Base-by-base conservation (phyloP, 352 stramenopile species). In the Globisporangium nunn region DNA sequence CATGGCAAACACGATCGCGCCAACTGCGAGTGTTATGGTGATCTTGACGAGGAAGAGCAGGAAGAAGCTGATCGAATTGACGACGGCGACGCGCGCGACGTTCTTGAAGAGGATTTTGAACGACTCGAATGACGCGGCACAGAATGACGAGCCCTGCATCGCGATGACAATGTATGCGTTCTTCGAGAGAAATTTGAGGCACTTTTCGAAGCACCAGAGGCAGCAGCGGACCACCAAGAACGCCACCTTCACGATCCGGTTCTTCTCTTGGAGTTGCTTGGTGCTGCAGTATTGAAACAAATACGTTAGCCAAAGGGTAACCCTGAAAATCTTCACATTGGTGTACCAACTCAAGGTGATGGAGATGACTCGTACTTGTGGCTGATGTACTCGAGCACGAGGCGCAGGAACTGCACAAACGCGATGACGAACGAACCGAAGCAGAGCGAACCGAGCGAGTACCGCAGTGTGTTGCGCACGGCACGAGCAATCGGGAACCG, bases 371-470 rank as follows among this genome's bases (percentile, higher is more conserved):
- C 74, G 55, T 69, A 85, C 76, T 98, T 96, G 50, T 88, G 89
- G 80, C 98, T 73, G n/a, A 98, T 63, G 68, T 98, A 98, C 61
- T 95, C 79, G 40, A 99, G 69, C 45, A 98, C 70, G 35, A 97
- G 68, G 10, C 96, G 90, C 39, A 98, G 74, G 49, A 97, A 93
- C 77, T 98, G 92, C 54, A 99, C 88, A 47, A 98, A 88, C 7
- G 96, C 96, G 67, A 99, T 98, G 51, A 99, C 81, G 28, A 98
- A 88, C 45, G 91, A 96, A 11, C 96, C 97, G 73, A 98, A 99
- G 30, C 95, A 97, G 14, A 96, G 93, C 11, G 96, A 98, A 33
- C 96, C 96, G 52, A 93, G 61, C 65, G 97, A 96, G 73, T 97
- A 99, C 12, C 81, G 78, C 40, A 93, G 51, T 28, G 72, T 84